Conservation (phyloP, 1,284 basidiomycete species). For the Marasmius fiardii region DNA sequence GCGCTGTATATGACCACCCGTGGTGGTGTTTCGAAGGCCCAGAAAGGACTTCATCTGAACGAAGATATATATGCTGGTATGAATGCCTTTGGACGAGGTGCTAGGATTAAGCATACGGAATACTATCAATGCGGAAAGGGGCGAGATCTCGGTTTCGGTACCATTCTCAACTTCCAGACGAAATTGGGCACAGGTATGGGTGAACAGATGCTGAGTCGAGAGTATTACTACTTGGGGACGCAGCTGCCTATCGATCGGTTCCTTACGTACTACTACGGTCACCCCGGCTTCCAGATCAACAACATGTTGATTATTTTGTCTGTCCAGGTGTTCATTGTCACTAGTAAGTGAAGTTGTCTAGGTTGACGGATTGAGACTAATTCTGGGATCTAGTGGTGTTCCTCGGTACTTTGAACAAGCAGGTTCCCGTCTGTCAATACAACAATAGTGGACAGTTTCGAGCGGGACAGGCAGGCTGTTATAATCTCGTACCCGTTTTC, state of each 20-base stretch:
- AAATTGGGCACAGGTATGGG: conserved; percentile 99
- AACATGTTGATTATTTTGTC: conserved; percentile 97
- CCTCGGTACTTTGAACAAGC: conserved; percentile 85
- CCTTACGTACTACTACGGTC: conserved; percentile 99
- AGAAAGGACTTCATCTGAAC: conserved; percentile 97
- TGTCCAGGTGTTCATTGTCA: conserved; percentile 89
- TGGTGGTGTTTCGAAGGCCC: conserved; percentile 97
- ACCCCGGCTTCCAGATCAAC: conserved; percentile 99
- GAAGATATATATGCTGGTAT: conserved; percentile 99
- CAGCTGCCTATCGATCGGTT: conserved; percentile 98
- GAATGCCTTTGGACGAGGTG: conserved; percentile 96
- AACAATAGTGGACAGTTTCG: conserved; percentile 68
- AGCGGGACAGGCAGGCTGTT: conserved; percentile 81
- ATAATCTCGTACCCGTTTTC: conserved; percentile 87
- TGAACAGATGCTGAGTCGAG: conserved; percentile 98
- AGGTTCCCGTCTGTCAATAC: conserved; percentile 78
- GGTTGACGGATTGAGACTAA: conserved; percentile 11
- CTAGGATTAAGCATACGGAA: conserved; percentile 98
- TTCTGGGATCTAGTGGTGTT: conserved; percentile 66
- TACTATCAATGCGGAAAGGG: conserved; percentile 99
- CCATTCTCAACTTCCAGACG: conserved; percentile 98
- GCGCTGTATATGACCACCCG: conserved; percentile 98
- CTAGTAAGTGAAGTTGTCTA: conserved; percentile 48
- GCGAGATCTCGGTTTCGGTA: conserved; percentile 98
- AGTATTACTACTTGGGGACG: conserved; percentile 99